Evolutionary conservation across 768 basidiomycete genomes (phyloP), one percentile per base, ranked within the genome.

Genomic region (Clitopilus passeckerianus): DNA sequence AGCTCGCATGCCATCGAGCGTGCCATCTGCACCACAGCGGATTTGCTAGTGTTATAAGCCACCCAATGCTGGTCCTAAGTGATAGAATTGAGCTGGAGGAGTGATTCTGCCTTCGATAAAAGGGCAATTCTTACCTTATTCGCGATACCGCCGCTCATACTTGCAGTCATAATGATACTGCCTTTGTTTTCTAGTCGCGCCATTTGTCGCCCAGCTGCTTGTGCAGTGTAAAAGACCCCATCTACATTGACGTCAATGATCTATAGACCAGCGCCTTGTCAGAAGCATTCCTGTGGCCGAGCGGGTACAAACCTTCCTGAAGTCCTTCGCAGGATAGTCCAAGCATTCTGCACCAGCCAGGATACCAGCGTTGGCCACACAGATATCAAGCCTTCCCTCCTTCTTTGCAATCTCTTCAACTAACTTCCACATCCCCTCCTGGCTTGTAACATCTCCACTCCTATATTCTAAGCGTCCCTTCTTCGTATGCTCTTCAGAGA

Each of bases 1-100:
- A 91, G 79, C 65, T 91, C 90, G 67, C 86, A 88, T 2, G 88
- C 89, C 82, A 91, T 81, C 63, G 85, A 87, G 35, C 90, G 84
- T 2, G 76, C 82, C 86, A 90, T 88, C 72, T 91, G 90, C 34
- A 90, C 62, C n/a, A 91, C 86, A n/a, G 86, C 90, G 1, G 86
- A 77, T 72, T 91, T 91, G 71, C 83, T 85, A 20, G 83, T 81
- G 68, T 89, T 90, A 71, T 91, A 91, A 1, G 86, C 84, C 35
- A 85, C 79, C 86, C 86, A 90, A 16, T 82, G 78, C 61, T 87
- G 86, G 62, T 79, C 79, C 86, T 87, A 23, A n/a, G 12, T 3
- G 22, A 7, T 53, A 18, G 34, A 9, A 14, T 30, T 22, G 34
- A 56, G 33, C 18, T 24, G 24, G 18, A 27, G 24, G 18, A 27